These are phyloP conservation scores for Candida xyloterini DNA, from an alignment of 805 yeast species.

Conservation along the genomic window DNA sequence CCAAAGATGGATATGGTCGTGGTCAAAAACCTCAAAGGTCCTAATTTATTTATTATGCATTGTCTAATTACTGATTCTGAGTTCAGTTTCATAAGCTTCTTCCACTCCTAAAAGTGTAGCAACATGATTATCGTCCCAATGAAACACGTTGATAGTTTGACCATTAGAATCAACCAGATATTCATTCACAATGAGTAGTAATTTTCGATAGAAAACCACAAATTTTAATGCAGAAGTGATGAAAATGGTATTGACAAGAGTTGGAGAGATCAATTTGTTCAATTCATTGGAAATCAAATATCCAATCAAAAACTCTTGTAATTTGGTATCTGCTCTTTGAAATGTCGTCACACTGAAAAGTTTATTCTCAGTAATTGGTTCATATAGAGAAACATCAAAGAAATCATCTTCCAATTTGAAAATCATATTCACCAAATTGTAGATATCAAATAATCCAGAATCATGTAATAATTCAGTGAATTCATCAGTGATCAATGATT, in stretches of 20 bases:
- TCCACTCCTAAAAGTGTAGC: constrained; percentile 73
- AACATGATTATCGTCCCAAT: constrained; percentile 58
- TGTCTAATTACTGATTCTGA: constrained; percentile 5
- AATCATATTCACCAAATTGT: constrained; percentile 68
- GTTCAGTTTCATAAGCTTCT: constrained; percentile 30
- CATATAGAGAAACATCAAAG: constrained; percentile 60
- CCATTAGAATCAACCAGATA: constrained; percentile 34
- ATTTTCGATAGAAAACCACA: constrained; percentile 44
- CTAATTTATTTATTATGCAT: constrained; percentile 14
- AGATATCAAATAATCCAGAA: constrained; percentile 56
- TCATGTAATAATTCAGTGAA: constrained; percentile 45
- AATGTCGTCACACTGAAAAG: constrained; percentile 47
- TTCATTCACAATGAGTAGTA: constrained; percentile 36
- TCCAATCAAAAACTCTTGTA: constrained; percentile 54
- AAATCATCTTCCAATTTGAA: constrained; percentile 58
- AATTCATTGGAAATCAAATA: constrained; percentile 58
- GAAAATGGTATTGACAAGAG: constrained; percentile 53
- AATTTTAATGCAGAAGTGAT: constrained; percentile 48
- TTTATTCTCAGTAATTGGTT: constrained; percentile 62
- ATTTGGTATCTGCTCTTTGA: constrained; percentile 39
- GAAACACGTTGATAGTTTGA: constrained; percentile 33
- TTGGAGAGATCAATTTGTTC: constrained; percentile 61
- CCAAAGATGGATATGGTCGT: constrained; percentile 86
- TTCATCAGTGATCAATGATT: constrained; percentile 43
- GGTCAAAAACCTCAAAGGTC: constrained; percentile 57